A percentile compares a stretch with the other conserved stretches of the same genome.
These are phyloP conservation scores for Termitomyces bulborhizus DNA, from an alignment of 768 basidiomycete species.

Conservation along the genomic window DNA sequence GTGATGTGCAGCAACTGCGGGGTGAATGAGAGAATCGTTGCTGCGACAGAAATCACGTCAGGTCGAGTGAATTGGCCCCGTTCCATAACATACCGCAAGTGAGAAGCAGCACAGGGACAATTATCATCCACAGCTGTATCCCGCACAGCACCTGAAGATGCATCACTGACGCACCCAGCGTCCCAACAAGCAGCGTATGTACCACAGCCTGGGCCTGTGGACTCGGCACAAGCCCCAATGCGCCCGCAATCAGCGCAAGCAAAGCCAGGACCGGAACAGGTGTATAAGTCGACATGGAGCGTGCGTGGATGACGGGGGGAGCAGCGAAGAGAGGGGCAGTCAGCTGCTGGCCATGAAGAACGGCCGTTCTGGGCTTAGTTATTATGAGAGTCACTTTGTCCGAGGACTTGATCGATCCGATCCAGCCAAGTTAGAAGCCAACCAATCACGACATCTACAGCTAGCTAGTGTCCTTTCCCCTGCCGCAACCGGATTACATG, in stretches of 20 bases:
- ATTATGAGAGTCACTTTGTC: too few species aligned
- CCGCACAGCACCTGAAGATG: conserved; percentile 6
- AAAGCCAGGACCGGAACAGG: conserved; percentile 8
- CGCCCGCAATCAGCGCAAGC: conserved; percentile 4
- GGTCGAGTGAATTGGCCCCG: too few species aligned
- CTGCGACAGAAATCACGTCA: neutral
- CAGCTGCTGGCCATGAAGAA: too few species aligned
- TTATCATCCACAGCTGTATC: neutral
- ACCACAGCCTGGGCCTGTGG: conserved; percentile 7
- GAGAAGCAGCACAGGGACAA: conserved; percentile 1
- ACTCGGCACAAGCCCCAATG: conserved; percentile 1
- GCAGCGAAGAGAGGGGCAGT: too few species aligned
- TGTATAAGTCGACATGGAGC: neutral
- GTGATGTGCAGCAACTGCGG: neutral
- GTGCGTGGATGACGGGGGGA: too few species aligned
- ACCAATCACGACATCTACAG: too few species aligned
- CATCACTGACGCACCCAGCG: conserved; percentile 7
- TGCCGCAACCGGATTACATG: too few species aligned
- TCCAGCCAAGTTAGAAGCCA: too few species aligned
- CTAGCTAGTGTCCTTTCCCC: too few species aligned
- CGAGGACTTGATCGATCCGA: too few species aligned
- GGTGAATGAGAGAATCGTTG: conserved; percentile 2
- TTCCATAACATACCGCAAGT: neutral
- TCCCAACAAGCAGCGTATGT: conserved; percentile 5
- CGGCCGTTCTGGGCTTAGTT: too few species aligned